Base-by-base conservation (phyloP, 768 basidiomycete species). In the Rubroboletus pulcherrimus region DNA sequence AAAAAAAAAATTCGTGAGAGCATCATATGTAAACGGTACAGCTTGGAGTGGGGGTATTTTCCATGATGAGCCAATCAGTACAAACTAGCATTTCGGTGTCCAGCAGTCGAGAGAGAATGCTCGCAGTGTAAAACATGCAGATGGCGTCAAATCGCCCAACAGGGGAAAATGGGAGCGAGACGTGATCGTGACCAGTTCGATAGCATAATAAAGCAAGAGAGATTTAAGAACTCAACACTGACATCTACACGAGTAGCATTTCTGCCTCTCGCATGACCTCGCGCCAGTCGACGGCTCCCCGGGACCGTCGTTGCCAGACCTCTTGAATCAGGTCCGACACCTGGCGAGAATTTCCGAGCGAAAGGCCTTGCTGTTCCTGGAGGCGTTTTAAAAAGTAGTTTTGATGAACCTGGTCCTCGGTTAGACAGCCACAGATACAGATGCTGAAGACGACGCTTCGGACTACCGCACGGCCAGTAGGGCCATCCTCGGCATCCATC, bases 381-480 rank as follows among this genome's bases (percentile, higher is more conserved):
- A 93, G 74, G 43, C 78, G 71, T 10, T 62, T 60, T 26, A 71
- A 59, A 14, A 91, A 73, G 57, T 76, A 73, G 3, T 56, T 40
- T 49, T 78, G 79, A 57, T 83, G 72, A 1, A 51, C 4, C 35
- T 55, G 50, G 49, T 81, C 73, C 65, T 85, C 82, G 57, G 86
- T 84, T 49, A 91, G 78, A 59, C 80, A 83, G 1, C 89, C 89
- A 57, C 82, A 82, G 49, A 93, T 79, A 64, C 85, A 90, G 55
- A 89, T 83, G 43, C 82, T 81, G 63, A 91, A 90, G 61, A 91
- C 87, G 29, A 89, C 89, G 71, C 85, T 89, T 38, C 89, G 78
- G 54, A 90, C 79, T 29, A 91, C 85, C 14, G 80, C 76, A 41
- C 78, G 77, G 45, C 77, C 73, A 40, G 75, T 72, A 42, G 61